These are phyloP conservation scores for Kodamaea nitidulidarum DNA, from an alignment of 805 yeast species.

Conservation along the genomic window DNA sequence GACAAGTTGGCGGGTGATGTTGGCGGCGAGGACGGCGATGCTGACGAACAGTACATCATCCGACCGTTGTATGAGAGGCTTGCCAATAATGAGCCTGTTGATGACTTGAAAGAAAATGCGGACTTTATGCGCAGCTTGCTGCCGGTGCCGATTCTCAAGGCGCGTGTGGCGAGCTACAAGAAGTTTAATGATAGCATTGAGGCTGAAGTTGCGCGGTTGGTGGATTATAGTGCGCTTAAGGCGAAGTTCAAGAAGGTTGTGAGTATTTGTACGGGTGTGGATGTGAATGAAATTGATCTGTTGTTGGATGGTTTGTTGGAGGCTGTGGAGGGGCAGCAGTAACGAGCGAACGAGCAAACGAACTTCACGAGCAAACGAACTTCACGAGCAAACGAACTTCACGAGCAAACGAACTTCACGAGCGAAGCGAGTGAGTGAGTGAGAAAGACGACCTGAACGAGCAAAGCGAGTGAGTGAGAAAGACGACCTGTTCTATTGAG, in stretches of 20 bases:
- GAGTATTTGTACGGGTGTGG: slow-evolving; percentile 85
- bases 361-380: no score
- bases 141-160: slow-evolving; percentile 50
- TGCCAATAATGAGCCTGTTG: slow-evolving; percentile 22
- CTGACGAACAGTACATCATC: slow-evolving; percentile 78
- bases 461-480: no score
- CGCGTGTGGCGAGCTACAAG: slow-evolving; percentile 77
- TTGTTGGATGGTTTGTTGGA: slow-evolving; percentile 79
- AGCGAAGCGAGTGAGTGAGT: no score
- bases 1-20: slow-evolving; percentile 26
- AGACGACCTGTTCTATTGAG: no score
- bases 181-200: slow-evolving; percentile 60
- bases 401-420: no score
- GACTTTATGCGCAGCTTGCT: slow-evolving; percentile 38
- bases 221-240: slow-evolving; percentile 38
- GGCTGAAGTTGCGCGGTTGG: slow-evolving; percentile 49
- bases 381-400: no score
- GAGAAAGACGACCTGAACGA: no score
- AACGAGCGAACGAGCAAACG: no score
- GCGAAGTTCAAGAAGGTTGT: slow-evolving; percentile 83
- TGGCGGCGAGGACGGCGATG: slow-evolving; percentile 35
- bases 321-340: slow-evolving; percentile 75
- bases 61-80: slow-evolving; percentile 55
- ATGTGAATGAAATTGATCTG: slow-evolving; percentile 71
- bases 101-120: slow-evolving; percentile 21